Evolutionary conservation across 2,329 filamentous ascomycete genomes (phyloP), one percentile per base, ranked within the genome.

Genomic region (Cryoendolithus antarcticus): DNA sequence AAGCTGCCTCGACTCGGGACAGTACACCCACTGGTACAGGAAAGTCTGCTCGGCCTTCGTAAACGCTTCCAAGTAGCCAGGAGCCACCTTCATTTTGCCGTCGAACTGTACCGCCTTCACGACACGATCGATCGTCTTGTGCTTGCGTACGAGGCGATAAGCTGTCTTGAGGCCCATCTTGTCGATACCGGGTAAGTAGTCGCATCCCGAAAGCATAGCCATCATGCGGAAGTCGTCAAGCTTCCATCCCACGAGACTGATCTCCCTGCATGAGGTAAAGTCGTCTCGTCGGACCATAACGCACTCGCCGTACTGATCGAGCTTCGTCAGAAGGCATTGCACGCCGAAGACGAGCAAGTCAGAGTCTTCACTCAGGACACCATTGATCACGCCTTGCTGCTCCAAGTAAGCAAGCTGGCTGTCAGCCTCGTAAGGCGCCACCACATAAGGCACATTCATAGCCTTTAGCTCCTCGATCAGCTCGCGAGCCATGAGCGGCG

Each of bases 401-500:
- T 98, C 91, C 30, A 98, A 71, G 56, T 96, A 98, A 15, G 86
- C 88, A 51, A 98, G 72, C 61, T 98, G 89, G n/a, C 89, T 81
- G 61, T 98, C 91, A 34, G 91, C 91, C 67, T 98, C 91, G 62
- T 95, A 98, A 0, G 91, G 91, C 1, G 91, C 91, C 11, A 98
- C 93, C 39, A 98, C 71, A 57, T 94, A 96, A 41, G 85, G 74
- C 10, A 98, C 72, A 30, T 77, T 72, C 53, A 80, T 67, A 53
- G 76, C 75, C 63, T 93, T 95, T 52, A 96, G 70, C 58, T 93
- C 85, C 49, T 95, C 86, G 42, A 98, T 98, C 38, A 96, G 65
- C 48, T 83, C 73, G 5, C 84, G 77, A 6, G 91, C 91, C 93
- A 98, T 98, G 53, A 91, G 80, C 2, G 93, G 89, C 2, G 91